These are phyloP conservation scores for Apophysomyces variabilis DNA, from an alignment of 371 early-diverging fungal genomes.

Conservation along the genomic window DNA sequence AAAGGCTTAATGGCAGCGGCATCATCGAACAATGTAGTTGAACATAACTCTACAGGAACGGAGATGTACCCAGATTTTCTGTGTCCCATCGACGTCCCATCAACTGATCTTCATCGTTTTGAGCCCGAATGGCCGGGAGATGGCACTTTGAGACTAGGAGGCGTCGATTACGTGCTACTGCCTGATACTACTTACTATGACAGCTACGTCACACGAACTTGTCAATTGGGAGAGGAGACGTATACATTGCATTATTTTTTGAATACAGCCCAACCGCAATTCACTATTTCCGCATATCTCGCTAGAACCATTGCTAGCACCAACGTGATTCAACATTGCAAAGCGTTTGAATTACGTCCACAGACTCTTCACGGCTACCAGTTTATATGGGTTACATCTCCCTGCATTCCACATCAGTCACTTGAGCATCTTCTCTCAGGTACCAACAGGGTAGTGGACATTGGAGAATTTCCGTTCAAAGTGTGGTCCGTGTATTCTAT, in stretches of 20 bases:
- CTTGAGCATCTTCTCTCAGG: constrained; percentile 17
- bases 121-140: background rate
- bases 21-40: background rate
- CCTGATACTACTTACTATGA: background rate
- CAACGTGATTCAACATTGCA: constrained; percentile 13
- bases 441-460: constrained; percentile 8
- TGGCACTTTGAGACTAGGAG: background rate
- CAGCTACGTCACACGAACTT: background rate
- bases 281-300: background rate
- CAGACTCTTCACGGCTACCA: constrained; percentile 10
- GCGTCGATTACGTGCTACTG: background rate
- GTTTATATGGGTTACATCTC: constrained; percentile 26
- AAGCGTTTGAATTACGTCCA: constrained; percentile 13
- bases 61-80: background rate
- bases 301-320: background rate
- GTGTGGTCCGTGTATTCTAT: constrained; percentile 20
- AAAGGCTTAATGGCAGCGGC: background rate
- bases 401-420: constrained; percentile 17
- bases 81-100: background rate
- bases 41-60: background rate
- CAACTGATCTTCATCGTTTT: background rate
- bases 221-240: background rate
- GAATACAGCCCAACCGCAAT: background rate
- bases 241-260: constrained; percentile 25
- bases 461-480: constrained; percentile 17